A percentile compares a stretch with the other conserved stretches of the same genome.
phyloP scores from a whole-genome alignment of 345 rosid genomes.

The Mallotus nudiflorus region DNA sequence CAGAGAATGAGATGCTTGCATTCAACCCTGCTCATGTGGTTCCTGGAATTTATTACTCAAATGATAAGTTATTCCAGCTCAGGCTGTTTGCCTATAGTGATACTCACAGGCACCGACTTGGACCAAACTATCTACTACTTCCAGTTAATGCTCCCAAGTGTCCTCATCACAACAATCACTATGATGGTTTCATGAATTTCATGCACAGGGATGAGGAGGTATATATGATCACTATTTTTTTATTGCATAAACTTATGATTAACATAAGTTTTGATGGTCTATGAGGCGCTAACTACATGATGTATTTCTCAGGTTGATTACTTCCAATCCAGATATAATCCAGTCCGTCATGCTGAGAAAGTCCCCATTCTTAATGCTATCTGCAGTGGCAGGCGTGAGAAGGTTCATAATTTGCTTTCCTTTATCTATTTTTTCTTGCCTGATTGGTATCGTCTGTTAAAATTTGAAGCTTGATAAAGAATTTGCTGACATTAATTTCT shows the following conservation, averaged over 20 bases:
- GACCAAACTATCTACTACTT: conserved; percentile 88
- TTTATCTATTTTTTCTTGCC: neutral
- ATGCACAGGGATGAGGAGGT: conserved; percentile 96
- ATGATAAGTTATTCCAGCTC: conserved; percentile 88
- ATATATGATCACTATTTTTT: neutral
- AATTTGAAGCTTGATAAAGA: neutral
- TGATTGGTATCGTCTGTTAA: neutral
- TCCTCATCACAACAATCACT: conserved; percentile 89
- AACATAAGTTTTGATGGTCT: neutral
- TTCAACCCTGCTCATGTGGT: conserved; percentile 89
- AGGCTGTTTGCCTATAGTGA: conserved; percentile 83
- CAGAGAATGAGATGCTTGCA: conserved; percentile 93
- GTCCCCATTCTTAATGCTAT: conserved; percentile 52
- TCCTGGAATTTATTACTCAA: conserved; percentile 86
- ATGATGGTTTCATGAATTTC: conserved; percentile 90
- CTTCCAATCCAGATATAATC: conserved; percentile 86
- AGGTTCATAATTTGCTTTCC: conserved; percentile 39
- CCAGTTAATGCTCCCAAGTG: conserved; percentile 97
- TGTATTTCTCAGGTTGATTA: conserved; percentile 66
- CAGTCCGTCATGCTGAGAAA: conserved; percentile 72
- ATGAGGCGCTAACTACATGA: neutral
- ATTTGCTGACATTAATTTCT: conserved; percentile 5
- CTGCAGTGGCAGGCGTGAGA: conserved; percentile 76
- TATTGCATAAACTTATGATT: neutral
- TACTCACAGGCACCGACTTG: conserved; percentile 97